Base-by-base conservation (phyloP, 352 stramenopile species). In the Blastocystis sp. region DNA sequence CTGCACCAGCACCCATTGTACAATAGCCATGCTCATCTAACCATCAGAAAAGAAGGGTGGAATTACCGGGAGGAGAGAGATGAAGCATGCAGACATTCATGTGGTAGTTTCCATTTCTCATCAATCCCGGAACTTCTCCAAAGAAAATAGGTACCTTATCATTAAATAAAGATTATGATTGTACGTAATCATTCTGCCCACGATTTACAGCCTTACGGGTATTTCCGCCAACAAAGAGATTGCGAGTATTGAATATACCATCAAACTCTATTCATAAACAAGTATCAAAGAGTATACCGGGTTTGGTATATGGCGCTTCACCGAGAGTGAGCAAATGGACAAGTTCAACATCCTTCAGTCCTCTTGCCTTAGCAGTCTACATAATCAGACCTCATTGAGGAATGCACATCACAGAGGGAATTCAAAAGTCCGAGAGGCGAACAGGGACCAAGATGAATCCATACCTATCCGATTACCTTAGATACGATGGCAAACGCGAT, bases 71-170 rank as follows among this genome's bases (percentile, higher is more conserved):
- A 42, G 89, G 89, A 2, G 88, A 91, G 5, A 91, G 88, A 49
- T 91, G 89, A 5, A 91, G 66, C 21, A 91, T 74, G 39, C 89
- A 89, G 1, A 91, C 87, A 61, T 91, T 89, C 21, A 91, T 27
- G 29, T 80, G 87, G 27, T 90, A 86, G 66, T 69, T 35, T 2
- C 66, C 67, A n/a, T 88, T 58, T 11, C 86, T 49, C 57, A 91
- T 90, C 0, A 91, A 51, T 27, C 63, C 56, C 14, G 89, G 89
- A 11, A 90, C 90, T 59, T 91, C 88, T 56, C 46, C 78, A 52
- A 91, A 71, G 85, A 90, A 91, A 57, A 90, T 89, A 42, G 89
- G 89, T 12, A 89, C 67, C 73, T 90, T 90, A 35, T 91, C 85
- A 19, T 77, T 69, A 19, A 63, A 12, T 88, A n/a, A 69, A 74